Evolutionary conservation across 192 early-diverging fungal species (phyloP), one percentile per base, ranked within the genome.

Genomic region (Cetraspora pellucida): DNA sequence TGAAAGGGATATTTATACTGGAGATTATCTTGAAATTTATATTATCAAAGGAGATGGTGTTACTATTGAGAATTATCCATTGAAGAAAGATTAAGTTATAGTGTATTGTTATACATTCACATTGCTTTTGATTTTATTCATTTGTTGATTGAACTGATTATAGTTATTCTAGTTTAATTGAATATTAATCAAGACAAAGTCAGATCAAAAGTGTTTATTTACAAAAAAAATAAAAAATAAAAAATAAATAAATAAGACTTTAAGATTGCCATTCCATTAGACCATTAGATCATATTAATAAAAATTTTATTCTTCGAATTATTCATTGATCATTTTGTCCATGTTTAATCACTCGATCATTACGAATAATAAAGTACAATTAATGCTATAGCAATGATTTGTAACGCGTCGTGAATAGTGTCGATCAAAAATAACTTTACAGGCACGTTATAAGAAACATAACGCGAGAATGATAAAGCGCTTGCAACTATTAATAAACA

Each of bases 1-100:
- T 2, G 98, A 99, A 88, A 94, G 98, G 71, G 97, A 99, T 82
- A 99, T 98, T 65, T 92, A 98, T 83, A 99, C 98, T 23, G 98
- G 98, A 77, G 98, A 99, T 84, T 90, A 86, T 81, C 85, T 98
- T 13, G 94, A 99, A 75, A 91, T 98, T 77, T 97, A 93, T 84
- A 86, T 94, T 44, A 91, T 99, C 69, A 93, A 87, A 55, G 88
- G 82, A 78, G 88, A 88, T 14, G 94, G 94, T 44, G 90, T 96
- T 57, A 86, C 91, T 45, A 86, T 92, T 75, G 85, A 93, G 81
- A 86, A 82, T 75, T 85, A 88, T 77, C 87, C 86, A 66, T 88
- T 99, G 85, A 99, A 97, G 92, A 90, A 86, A 80, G 98, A 99
- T 89, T 99, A 90, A 84, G 10, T 46, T 46, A 49, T 5, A 10